Evolutionary conservation across 2,329 filamentous ascomycete genomes (phyloP).

Genomic region (Sordariomycetes sp.): DNA sequence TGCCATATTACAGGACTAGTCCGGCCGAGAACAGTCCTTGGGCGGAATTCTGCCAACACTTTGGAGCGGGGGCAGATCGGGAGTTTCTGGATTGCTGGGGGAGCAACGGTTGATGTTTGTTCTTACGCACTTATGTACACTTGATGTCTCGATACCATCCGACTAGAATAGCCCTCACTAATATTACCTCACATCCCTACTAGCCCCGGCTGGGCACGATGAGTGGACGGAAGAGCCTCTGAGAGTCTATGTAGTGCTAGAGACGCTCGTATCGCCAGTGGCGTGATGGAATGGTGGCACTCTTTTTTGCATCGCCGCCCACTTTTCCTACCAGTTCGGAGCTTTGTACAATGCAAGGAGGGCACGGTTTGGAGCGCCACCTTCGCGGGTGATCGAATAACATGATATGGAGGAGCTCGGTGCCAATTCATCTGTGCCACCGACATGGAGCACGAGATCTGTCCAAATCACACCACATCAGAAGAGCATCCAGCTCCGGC

Average conservation of each 20-base stretch:
- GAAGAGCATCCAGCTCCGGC: neutral
- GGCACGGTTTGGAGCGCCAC: neutral
- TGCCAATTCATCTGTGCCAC: neutral
- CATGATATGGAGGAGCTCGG: neutral
- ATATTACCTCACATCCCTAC: neutral
- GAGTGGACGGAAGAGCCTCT: too few species aligned
- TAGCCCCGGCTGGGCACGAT: neutral
- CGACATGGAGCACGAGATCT: neutral
- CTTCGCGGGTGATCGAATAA: neutral
- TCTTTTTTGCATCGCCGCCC: neutral
- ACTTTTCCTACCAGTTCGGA: neutral
- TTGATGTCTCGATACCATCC: neutral
- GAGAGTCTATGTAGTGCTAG: too few species aligned
- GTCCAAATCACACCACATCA: neutral
- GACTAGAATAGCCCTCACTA: neutral
- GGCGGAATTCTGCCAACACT: neutral
- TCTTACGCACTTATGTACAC: neutral
- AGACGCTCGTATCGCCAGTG: neutral
- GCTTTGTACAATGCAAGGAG: neutral
- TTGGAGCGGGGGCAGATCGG: neutral
- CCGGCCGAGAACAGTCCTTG: too few species aligned
- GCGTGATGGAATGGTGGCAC: neutral
- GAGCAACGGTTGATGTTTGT: neutral
- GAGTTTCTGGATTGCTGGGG: neutral
- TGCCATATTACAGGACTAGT: slow-evolving; percentile 20